Conservation (phyloP, 805 yeast species). For the Priceomyces castillae region DNA sequence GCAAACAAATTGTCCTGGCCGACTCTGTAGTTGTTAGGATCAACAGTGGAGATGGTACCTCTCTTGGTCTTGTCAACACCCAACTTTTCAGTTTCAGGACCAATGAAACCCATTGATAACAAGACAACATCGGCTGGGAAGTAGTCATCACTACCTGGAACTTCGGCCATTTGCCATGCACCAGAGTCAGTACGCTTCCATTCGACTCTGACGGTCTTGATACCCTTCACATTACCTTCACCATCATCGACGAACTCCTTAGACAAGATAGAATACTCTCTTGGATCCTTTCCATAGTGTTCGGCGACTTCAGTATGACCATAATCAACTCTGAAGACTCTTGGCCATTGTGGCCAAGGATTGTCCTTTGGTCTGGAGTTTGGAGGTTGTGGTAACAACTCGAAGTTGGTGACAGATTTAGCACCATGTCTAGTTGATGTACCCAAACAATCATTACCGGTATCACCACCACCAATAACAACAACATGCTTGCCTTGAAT, state of each 20-base stretch:
- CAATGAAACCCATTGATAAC: slow-evolving; percentile 95
- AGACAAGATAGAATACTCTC: slow-evolving; percentile 92
- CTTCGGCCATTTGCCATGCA: slow-evolving; percentile 98
- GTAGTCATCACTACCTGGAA: slow-evolving; percentile 90
- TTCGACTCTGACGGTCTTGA: slow-evolving; percentile 94
- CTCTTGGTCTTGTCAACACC: slow-evolving; percentile 68
- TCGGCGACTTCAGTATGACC: slow-evolving; percentile 95
- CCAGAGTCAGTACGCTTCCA: slow-evolving; percentile 96
- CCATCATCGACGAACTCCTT: slow-evolving; percentile 95
- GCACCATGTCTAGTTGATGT: slow-evolving; percentile 98
- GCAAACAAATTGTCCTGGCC: slow-evolving; percentile 72
- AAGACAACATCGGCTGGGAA: slow-evolving; percentile 94
- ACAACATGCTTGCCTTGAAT: slow-evolving; percentile 86
- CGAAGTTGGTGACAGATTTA: slow-evolving; percentile 88
- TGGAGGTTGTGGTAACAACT: slow-evolving; percentile 91
- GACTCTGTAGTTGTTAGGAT: slow-evolving; percentile 65
- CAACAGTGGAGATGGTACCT: slow-evolving; percentile 74
- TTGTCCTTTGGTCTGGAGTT: slow-evolving; percentile 83
- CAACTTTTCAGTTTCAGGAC: slow-evolving; percentile 85
- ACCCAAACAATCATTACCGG: slow-evolving; percentile 98
- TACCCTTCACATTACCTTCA: slow-evolving; percentile 91
- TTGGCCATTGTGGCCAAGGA: slow-evolving; percentile 99
- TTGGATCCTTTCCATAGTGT: slow-evolving; percentile 95
- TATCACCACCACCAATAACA: slow-evolving; percentile 99
- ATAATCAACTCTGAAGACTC: slow-evolving; percentile 95